Conservation (phyloP, 352 stramenopile species). For the Phytophthora sp. region DNA sequence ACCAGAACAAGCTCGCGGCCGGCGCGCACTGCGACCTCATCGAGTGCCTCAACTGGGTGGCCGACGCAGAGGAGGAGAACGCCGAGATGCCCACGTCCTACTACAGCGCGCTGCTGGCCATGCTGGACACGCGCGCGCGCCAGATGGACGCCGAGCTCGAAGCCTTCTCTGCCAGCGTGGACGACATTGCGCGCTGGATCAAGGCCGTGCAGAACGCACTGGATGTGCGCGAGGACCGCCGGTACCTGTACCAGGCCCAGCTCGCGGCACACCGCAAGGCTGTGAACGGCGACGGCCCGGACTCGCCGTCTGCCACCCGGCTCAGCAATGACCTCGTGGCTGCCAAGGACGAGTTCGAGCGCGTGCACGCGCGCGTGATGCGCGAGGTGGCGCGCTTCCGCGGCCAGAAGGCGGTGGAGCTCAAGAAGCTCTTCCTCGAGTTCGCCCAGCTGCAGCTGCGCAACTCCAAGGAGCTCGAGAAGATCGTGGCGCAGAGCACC, state of each 20-base stretch:
- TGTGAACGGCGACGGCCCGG: conserved; percentile 30
- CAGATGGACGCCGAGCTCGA: conserved; percentile 80
- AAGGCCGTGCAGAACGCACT: conserved; percentile 72
- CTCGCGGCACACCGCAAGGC: conserved; percentile 51
- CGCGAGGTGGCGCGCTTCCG: conserved; percentile 77
- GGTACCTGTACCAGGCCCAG: conserved; percentile 80
- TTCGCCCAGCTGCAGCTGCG: conserved; percentile 67
- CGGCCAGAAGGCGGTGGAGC: conserved; percentile 71
- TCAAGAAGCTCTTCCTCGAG: conserved; percentile 76
- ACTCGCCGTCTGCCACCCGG: conserved; percentile 32
- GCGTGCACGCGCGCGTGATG: conserved; percentile 79
- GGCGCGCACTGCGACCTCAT: conserved; percentile 87
- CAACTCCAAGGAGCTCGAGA: conserved; percentile 57
- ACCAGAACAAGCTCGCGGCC: conserved; percentile 74
- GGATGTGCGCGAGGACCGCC: conserved; percentile 79
- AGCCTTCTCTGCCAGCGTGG: conserved; percentile 60
- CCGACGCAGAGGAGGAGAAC: conserved; percentile 72
- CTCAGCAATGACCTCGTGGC: conserved; percentile 61
- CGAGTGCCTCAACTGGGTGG: conserved; percentile 69
- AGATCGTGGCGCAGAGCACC: conserved; percentile 50
- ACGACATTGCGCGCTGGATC: conserved; percentile 82
- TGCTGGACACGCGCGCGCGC: conserved; percentile 77
- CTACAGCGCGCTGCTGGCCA: conserved; percentile 62
- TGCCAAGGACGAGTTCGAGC: conserved; percentile 79
- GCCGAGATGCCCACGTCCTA: conserved; percentile 66